phyloP scores from a whole-genome alignment of 2,329 filamentous ascomycete genomes.

The Pseudopyricularia cyperi region DNA sequence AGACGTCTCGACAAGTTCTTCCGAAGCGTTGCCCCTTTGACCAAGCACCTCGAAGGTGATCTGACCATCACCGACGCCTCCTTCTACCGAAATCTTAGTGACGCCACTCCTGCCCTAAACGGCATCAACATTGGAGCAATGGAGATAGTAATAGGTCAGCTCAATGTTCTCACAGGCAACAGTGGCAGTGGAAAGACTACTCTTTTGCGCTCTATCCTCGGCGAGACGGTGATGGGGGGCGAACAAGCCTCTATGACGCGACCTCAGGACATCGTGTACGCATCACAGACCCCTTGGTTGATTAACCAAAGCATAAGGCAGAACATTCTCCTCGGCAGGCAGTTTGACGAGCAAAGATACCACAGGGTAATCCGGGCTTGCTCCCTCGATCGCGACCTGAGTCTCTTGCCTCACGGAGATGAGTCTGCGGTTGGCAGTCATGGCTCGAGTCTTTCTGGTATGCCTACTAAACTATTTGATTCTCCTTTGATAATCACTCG shows the following conservation, averaged over 20 bases:
- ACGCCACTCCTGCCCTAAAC: slow-evolving; percentile 17
- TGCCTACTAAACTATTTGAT: background rate
- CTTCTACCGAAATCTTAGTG: slow-evolving; percentile 24
- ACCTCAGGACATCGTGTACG: slow-evolving; percentile 18
- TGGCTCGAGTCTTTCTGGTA: slow-evolving; percentile 10
- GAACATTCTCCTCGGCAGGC: slow-evolving; percentile 12
- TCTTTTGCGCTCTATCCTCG: slow-evolving; percentile 37
- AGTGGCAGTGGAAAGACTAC: slow-evolving; percentile 47
- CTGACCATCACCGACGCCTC: slow-evolving; percentile 31
- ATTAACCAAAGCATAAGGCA: slow-evolving; percentile 18
- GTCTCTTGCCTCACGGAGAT: slow-evolving; percentile 9
- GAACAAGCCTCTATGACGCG: slow-evolving; percentile 32
- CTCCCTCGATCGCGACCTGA: slow-evolving; percentile 13
- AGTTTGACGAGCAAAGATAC: slow-evolving; percentile 16
- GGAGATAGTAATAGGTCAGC: slow-evolving; percentile 36
- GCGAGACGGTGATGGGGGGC: slow-evolving; percentile 27
- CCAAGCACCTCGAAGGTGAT: slow-evolving; percentile 33
- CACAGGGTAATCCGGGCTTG: slow-evolving; percentile 12
- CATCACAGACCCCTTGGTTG: slow-evolving; percentile 23
- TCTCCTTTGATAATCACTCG: background rate
- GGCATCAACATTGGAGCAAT: slow-evolving; percentile 25
- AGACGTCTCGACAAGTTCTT: slow-evolving; percentile 42
- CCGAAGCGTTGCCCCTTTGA: slow-evolving; percentile 32
- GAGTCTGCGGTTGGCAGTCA: slow-evolving; percentile 11
- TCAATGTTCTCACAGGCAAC: slow-evolving; percentile 40